Conservation (phyloP, 129 eudicot genomes). For the Silybum marianum region DNA sequence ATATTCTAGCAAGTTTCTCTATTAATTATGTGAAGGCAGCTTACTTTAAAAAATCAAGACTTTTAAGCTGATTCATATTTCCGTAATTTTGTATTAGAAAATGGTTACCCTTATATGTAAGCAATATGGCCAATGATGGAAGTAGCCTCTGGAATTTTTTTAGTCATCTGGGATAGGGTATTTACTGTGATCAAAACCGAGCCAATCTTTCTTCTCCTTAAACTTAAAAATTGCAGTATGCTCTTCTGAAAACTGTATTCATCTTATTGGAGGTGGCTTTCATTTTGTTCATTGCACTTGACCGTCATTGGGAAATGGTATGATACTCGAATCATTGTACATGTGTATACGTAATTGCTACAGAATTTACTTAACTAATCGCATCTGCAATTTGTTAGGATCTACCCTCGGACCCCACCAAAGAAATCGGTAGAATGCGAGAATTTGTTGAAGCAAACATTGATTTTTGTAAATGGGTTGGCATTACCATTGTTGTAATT, state of each 20-base stretch:
- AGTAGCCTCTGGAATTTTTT: neutral
- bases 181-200: neutral
- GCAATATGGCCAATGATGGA: neutral
- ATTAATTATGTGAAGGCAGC: neutral
- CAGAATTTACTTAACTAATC: conserved; percentile 5
- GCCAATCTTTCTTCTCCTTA: conserved; percentile 28
- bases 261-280: conserved; percentile 67
- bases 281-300: conserved; percentile 67
- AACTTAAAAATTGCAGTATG: conserved; percentile 51
- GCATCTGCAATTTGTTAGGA: conserved; percentile 38
- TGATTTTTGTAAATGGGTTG: conserved; percentile 72
- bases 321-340: neutral
- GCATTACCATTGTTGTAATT: conserved; percentile 52
- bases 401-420: conserved; percentile 76
- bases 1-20: neutral
- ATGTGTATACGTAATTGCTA: conserved; percentile 3
- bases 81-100: neutral
- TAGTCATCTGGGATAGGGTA: neutral
- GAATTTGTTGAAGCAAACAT: conserved; percentile 54
- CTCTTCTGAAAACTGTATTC: conserved; percentile 48
- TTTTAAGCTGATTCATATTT: neutral
- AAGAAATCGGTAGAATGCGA: conserved; percentile 59
- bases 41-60: neutral
- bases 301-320: conserved; percentile 77
- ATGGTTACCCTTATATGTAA: neutral